A percentile compares a stretch with the other conserved stretches of the same genome.
Conservation (phyloP, 2,329 filamentous ascomycete genomes). For the Sarocladium kiliense region DNA sequence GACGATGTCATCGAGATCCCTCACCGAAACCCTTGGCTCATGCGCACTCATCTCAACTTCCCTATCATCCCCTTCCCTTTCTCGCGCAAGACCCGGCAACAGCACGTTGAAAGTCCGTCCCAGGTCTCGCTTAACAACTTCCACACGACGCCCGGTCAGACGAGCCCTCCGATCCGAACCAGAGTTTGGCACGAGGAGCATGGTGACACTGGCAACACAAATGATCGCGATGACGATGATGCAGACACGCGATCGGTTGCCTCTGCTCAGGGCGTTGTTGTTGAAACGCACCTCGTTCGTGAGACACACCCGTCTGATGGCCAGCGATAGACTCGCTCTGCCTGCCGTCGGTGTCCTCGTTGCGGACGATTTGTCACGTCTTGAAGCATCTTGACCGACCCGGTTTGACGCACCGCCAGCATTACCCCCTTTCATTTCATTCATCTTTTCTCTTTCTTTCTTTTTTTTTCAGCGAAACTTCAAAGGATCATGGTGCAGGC, state of each 20-base stretch:
- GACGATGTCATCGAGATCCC: slow-evolving; percentile 13
- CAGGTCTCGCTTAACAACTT: background rate
- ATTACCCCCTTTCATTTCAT: background rate
- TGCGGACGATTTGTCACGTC: slow-evolving; percentile 7
- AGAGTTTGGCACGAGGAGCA: slow-evolving; percentile 23
- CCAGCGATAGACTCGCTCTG: slow-evolving; percentile 15
- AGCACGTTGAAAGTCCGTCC: background rate
- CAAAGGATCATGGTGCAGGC: background rate
- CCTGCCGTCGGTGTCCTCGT: background rate
- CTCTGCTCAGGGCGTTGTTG: slow-evolving; percentile 16
- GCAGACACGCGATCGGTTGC: slow-evolving; percentile 10
- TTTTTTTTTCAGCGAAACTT: background rate
- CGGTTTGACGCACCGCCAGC: too few species aligned
- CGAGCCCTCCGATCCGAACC: slow-evolving; percentile 16
- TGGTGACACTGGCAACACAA: background rate
- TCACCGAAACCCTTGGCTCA: slow-evolving; percentile 26
- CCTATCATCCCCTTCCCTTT: slow-evolving; percentile 11
- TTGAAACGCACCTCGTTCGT: slow-evolving; percentile 20
- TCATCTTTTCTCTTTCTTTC: background rate
- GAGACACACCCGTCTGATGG: slow-evolving; percentile 20
- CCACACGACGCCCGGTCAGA: background rate
- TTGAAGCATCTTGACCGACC: background rate
- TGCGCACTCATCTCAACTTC: slow-evolving; percentile 27
- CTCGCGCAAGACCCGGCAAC: slow-evolving; percentile 10
- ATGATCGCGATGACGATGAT: slow-evolving; percentile 7